Base-by-base conservation (phyloP, 495 filamentous ascomycete species). In the Neurospora sp. region DNA sequence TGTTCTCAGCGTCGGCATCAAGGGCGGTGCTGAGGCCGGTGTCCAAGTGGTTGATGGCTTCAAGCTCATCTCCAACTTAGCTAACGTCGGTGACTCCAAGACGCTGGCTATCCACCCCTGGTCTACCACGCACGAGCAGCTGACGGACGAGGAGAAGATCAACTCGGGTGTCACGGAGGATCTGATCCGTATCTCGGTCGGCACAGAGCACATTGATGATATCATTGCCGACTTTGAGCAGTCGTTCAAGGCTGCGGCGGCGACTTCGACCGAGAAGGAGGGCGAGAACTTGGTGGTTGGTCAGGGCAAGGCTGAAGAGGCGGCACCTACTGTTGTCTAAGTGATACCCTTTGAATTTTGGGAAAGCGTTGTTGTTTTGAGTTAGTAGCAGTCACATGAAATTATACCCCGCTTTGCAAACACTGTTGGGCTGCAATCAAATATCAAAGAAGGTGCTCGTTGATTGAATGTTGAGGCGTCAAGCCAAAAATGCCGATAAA, bases 211-310 rank as follows among this genome's bases (percentile, higher is more conserved):
- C 81, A 97, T 99, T 77, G 94, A 98, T 83, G 96, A 99, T 79
- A 99, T 99, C 76, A 95, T 98, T 79, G 91, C 89, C 69, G 96
- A 99, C 82, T 98, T 99, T 79, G 90, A 93, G 78, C 96, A 99
- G 82, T 92, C 94, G 0, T 97, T 99, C 83, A 84, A 87, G 77
- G 86, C 87, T 20, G 82, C 82, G 31, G 75, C 81, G 44, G 81
- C 79, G 41, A 75, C 81, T 10, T 77, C 76, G 22, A 76, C 78
- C 3, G 75, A 79, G 53, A 35, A 65, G 14, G 53, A 35, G 72
- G 79, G 69, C 5, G 78, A 73, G 44, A 69, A 69, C 65, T 45
- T 70, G 7, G 75, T 71, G 40, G 70, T 68, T 2, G 73, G 74
- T 69, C 79, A 75, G 70, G 37, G 74, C 69, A 83, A 82, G 76